Base-by-base conservation (phyloP, 495 filamentous ascomycete species). In the Aspergillus coremiiformis region DNA sequence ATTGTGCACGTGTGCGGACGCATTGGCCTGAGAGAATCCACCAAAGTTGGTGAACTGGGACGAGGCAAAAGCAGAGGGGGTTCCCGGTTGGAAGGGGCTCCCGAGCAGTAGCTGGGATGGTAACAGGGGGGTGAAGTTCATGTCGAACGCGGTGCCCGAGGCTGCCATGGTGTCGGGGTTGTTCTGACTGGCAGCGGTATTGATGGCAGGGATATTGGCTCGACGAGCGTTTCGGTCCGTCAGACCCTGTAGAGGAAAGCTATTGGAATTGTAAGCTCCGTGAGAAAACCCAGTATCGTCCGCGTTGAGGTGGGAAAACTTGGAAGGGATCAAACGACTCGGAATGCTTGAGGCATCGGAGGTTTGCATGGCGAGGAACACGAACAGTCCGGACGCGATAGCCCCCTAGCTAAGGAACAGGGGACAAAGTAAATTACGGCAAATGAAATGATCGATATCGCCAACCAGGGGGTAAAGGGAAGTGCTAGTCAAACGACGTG, bases 51-150 rank as follows among this genome's bases (percentile, higher is more conserved):
- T 84, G 64, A 96, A 97, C 62, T 95, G 91, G 2, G 93, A 87
- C 26, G 87, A 95, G 32, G 84, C 80, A 69, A 97, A 97, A 26
- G 86, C 83, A 23, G 85, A 86, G 5, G 92, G 92, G 9, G 87
- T 95, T 32, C 92, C 93, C 7, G 93, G 90, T 69, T 97, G 92
- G 66, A 97, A 97, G 12, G 93, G 93, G 68, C 90, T 96, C 29
- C 93, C 93, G 21, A 98, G 83, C 21, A 98, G 82, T 58, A 98
- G 79, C 68, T 95, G 88, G 7, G 93, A 96, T 12, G 93, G 93
- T 9, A 98, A 79, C 53, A 98, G 78, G 43, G 94, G 91, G 39
- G 93, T 96, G 69, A 96, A 96, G 69, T 96, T 91, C 94, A 97
- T 96, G 64, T 97, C 91, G 63, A 87, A 95, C 27, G 79, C 89